These are phyloP conservation scores for Claviceps fusiformis DNA, from an alignment of 2,329 filamentous ascomycete genomes.

Conservation along the genomic window DNA sequence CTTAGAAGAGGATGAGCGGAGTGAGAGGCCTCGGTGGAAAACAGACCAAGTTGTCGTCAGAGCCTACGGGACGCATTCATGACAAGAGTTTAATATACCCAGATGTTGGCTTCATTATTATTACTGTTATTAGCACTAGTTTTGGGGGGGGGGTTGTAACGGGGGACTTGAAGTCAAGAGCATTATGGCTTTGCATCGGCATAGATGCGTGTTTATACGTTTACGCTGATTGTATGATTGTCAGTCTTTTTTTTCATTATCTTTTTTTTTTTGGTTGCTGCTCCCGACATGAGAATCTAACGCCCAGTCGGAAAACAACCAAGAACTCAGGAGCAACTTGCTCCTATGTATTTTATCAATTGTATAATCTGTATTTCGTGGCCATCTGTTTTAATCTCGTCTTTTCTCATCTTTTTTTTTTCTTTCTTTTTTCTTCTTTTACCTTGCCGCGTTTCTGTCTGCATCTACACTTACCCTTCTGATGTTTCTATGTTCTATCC, in stretches of 20 bases:
- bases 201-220: neutral
- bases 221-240: neutral
- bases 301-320: neutral
- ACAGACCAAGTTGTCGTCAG: neutral
- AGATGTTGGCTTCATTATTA: slow-evolving; percentile 11
- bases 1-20: neutral
- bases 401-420: no score
- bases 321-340: no score
- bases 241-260: neutral
- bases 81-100: slow-evolving; percentile 18
- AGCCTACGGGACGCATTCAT: slow-evolving; percentile 15
- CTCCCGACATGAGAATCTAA: neutral
- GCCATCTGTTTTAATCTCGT: no score
- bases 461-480: no score
- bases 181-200: neutral
- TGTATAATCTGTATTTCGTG: no score
- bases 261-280: neutral
- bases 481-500: no score
- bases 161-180: neutral
- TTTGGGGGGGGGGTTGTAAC: slow-evolving; percentile 3
- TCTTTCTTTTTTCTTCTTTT: no score
- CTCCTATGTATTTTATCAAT: no score
- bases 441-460: no score
- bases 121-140: neutral
- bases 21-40: neutral